phyloP scores from a whole-genome alignment of 148 eudicot species.

The Mesembryanthemum crystallinum region DNA sequence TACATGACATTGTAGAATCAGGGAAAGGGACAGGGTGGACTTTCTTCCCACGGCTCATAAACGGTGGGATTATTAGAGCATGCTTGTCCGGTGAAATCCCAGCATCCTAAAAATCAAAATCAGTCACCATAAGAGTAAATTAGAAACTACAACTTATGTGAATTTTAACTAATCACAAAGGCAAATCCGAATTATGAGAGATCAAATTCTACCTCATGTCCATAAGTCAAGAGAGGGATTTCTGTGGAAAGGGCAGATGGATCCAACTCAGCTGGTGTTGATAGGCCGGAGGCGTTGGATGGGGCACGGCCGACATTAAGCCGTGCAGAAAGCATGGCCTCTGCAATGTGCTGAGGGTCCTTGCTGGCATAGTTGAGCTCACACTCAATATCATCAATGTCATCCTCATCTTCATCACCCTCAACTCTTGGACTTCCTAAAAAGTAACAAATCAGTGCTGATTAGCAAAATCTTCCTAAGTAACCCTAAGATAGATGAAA shows the following conservation, averaged over 20 bases:
- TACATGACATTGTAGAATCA: conserved; percentile 60
- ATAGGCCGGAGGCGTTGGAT: conserved; percentile 44
- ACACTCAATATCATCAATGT: conserved; percentile 66
- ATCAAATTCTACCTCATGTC: conserved; percentile 61
- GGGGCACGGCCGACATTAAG: conserved; percentile 38
- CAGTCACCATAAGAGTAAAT: conserved; percentile 10
- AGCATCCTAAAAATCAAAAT: conserved; percentile 47
- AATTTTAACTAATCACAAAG: neutral
- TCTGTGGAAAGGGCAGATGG: conserved; percentile 36
- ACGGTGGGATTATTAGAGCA: conserved; percentile 67
- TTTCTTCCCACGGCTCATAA: conserved; percentile 47
- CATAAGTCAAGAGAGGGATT: conserved; percentile 70
- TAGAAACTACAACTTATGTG: neutral
- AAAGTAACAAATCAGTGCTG: neutral
- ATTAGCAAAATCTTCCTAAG: conserved; percentile 9
- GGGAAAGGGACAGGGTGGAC: conserved; percentile 46
- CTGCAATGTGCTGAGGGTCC: conserved; percentile 39
- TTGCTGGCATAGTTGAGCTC: conserved; percentile 54
- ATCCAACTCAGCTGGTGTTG: conserved; percentile 54
- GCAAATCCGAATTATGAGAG: neutral
- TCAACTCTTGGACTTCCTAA: conserved; percentile 78
- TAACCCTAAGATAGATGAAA: neutral
- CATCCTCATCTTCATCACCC: conserved; percentile 93
- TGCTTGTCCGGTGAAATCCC: conserved; percentile 67
- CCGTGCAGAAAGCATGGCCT: conserved; percentile 37